These are phyloP conservation scores for Anisodus tanguticus DNA, from an alignment of 257 asterid genomes.

Conservation along the genomic window DNA sequence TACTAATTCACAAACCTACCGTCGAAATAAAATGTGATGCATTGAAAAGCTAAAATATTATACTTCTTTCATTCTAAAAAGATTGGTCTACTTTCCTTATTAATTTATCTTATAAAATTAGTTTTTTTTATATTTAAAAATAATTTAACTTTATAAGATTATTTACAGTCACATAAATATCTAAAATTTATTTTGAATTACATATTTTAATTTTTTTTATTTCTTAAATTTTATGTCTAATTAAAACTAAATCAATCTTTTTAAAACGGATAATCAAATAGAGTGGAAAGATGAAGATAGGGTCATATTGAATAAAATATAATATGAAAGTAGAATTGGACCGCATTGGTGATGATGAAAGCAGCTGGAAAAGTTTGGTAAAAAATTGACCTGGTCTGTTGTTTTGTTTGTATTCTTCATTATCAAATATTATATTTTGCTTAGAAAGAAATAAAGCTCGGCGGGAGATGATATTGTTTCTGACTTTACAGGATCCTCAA, in stretches of 20 bases:
- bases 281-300: not conserved
- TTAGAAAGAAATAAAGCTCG: not conserved
- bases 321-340: not conserved
- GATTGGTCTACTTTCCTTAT: too few species aligned
- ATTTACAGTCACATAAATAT: too few species aligned
- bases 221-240: too few species aligned
- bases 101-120: too few species aligned
- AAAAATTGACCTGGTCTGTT: not conserved
- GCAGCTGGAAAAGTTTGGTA: not conserved
- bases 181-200: too few species aligned
- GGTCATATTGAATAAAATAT: not conserved
- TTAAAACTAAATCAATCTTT: too few species aligned
- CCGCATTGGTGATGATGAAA: not conserved
- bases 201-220: too few species aligned
- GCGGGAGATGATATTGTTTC: not conserved
- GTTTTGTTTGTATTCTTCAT: not conserved
- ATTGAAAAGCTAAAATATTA: not conserved
- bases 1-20: not conserved
- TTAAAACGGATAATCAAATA: not conserved
- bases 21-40: not conserved
- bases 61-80: not conserved
- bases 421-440: not conserved
- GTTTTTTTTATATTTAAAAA: too few species aligned
- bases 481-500: slow-evolving; percentile 5
- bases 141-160: too few species aligned